These are phyloP conservation scores for Xylariaceae sp. DNA, from an alignment of 2,329 filamentous ascomycete species.

Conservation along the genomic window DNA sequence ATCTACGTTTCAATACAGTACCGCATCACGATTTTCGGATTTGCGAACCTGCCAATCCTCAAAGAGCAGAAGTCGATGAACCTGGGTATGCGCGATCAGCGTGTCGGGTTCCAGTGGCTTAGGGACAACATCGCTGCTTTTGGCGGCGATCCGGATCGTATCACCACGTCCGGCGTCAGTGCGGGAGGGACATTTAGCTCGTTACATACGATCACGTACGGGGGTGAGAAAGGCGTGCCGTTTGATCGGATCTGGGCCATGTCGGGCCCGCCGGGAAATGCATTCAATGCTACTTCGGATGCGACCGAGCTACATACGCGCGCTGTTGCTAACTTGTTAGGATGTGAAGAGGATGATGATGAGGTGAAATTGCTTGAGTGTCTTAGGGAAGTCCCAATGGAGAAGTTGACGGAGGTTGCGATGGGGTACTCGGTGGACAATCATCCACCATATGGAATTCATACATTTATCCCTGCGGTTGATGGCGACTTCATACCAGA, in stretches of 20 bases:
- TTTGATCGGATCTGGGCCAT: conserved; percentile 33
- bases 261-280: conserved; percentile 33
- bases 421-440: conserved; percentile 27
- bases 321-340: conserved; percentile 21
- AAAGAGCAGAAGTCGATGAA: conserved; percentile 25
- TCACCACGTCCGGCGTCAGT: background rate
- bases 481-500: conserved; percentile 28
- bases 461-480: conserved; percentile 29
- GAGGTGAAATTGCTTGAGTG: conserved; percentile 19
- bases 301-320: conserved; percentile 26
- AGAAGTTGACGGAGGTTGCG: conserved; percentile 21
- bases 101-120: background rate
- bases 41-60: conserved; percentile 23
- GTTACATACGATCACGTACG: background rate
- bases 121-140: conserved; percentile 1
- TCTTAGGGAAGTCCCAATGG: conserved; percentile 21
- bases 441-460: conserved; percentile 25
- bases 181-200: background rate
- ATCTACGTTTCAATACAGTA: conserved; percentile 29
- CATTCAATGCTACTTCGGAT: conserved; percentile 29
- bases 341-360: conserved; percentile 15
- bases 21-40: conserved; percentile 31
- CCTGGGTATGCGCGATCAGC: conserved; percentile 1
- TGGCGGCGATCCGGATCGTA: background rate
- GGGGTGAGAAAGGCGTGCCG: conserved; percentile 26